Conservation (phyloP, 129 eudicot species). For the Erigeron canadensis region DNA sequence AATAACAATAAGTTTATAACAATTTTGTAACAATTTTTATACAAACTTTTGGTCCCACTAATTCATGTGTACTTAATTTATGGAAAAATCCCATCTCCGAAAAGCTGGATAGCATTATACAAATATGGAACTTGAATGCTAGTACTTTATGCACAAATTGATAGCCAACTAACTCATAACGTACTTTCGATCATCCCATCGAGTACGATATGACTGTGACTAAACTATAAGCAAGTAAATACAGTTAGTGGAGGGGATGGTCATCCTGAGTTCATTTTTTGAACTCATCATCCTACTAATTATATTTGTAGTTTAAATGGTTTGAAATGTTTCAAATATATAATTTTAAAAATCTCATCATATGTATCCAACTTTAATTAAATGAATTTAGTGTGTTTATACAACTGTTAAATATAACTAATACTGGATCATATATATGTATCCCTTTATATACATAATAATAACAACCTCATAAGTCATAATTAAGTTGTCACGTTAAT, state of each 20-base stretch:
- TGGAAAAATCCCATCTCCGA: background rate
- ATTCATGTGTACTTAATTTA: background rate
- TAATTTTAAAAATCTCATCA: too few species aligned
- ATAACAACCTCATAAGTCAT: too few species aligned
- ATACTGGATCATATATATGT: too few species aligned
- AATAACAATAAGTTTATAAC: too few species aligned
- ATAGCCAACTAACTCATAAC: background rate
- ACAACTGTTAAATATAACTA: too few species aligned
- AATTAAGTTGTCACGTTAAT: too few species aligned
- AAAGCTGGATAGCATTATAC: background rate
- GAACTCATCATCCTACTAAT: background rate
- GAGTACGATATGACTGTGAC: background rate
- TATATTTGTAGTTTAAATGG: too few species aligned
- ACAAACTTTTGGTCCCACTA: background rate
- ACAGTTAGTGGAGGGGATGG: background rate
- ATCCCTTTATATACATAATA: too few species aligned
- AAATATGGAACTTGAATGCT: background rate
- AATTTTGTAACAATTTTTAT: too few species aligned
- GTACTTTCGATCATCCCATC: background rate
- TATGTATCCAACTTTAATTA: too few species aligned
- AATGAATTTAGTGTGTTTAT: too few species aligned
- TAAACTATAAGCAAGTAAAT: background rate
- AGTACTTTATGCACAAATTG: slow-evolving; percentile 10
- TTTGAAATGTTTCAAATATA: too few species aligned
- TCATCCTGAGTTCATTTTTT: background rate